phyloP scores from a whole-genome alignment of 2,329 filamentous ascomycete genomes.

The Elsinoe arachidis region DNA sequence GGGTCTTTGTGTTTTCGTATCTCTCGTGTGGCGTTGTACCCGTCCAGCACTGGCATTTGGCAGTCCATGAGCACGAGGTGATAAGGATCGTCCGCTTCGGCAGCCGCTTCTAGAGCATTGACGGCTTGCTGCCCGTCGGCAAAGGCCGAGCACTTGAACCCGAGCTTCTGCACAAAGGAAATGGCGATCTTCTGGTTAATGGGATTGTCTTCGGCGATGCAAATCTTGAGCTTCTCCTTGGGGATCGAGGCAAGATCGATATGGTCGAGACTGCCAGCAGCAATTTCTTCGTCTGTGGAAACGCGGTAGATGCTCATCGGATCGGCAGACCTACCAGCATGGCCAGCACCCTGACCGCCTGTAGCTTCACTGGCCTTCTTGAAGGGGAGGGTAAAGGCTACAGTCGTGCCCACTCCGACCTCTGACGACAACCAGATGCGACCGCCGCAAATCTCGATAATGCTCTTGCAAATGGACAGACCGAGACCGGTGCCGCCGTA shows the following conservation, averaged over 20 bases:
- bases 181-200: constrained; percentile 94
- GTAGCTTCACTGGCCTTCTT: constrained; percentile 48
- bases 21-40: constrained; percentile 80
- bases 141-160: constrained; percentile 80
- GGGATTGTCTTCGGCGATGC: constrained; percentile 88
- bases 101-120: constrained; percentile 68
- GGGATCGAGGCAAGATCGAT: constrained; percentile 65
- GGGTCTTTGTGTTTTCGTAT: constrained; percentile 70
- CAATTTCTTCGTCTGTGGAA: constrained; percentile 36
- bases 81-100: constrained; percentile 65
- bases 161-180: constrained; percentile 77
- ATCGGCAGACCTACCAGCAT: constrained; percentile 36
- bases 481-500: constrained; percentile 89
- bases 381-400: constrained; percentile 77
- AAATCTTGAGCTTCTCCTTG: constrained; percentile 72
- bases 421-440: constrained; percentile 73
- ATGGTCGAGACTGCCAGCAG: constrained; percentile 24
- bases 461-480: constrained; percentile 86
- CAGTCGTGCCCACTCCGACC: constrained; percentile 59
- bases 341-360: constrained; percentile 16
- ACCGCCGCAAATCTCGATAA: constrained; percentile 88
- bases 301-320: constrained; percentile 50
- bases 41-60: constrained; percentile 89
- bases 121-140: constrained; percentile 84
- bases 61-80: constrained; percentile 93